Evolutionary conservation across 768 basidiomycete species (phyloP).

Genomic region (Tricholoma flavovirens): DNA sequence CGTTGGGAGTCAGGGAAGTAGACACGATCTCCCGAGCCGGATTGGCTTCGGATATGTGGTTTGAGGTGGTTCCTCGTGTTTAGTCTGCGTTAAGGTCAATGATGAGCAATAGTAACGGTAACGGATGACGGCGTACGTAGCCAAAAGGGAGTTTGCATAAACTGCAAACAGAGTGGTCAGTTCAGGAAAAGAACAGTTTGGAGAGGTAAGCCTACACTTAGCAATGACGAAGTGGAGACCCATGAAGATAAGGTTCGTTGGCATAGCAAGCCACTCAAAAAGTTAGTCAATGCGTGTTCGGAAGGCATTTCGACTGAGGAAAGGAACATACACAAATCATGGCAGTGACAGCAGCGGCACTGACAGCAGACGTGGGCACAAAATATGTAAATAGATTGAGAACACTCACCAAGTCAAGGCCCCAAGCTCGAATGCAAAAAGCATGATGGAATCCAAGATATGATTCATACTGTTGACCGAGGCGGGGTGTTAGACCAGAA

Average conservation of each 20-base stretch:
- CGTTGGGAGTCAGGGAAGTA: not conserved
- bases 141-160: slow-evolving; percentile 47
- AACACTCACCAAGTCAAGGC: slow-evolving; percentile 38
- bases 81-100: slow-evolving; percentile 18
- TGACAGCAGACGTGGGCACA: slow-evolving; percentile 5
- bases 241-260: slow-evolving; percentile 46
- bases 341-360: slow-evolving; percentile 37
- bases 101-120: not conserved
- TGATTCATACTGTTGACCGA: slow-evolving; percentile 34
- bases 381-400: not conserved
- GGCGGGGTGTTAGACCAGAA: not conserved
- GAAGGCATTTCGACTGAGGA: not conserved
- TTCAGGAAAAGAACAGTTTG: not conserved
- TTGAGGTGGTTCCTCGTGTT: slow-evolving; percentile 28
- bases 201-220: slow-evolving; percentile 31
- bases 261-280: slow-evolving; percentile 42
- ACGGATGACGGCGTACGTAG: slow-evolving; percentile 28
- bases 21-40: not conserved
- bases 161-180: slow-evolving; percentile 20
- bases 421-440: slow-evolving; percentile 52
- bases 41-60: not conserved
- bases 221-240: slow-evolving; percentile 48
- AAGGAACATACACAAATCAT: slow-evolving; percentile 39
- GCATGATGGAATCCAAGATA: slow-evolving; percentile 39
- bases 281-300: not conserved